phyloP scores from a whole-genome alignment of 345 rosid genomes.

The Durio zibethinus region DNA sequence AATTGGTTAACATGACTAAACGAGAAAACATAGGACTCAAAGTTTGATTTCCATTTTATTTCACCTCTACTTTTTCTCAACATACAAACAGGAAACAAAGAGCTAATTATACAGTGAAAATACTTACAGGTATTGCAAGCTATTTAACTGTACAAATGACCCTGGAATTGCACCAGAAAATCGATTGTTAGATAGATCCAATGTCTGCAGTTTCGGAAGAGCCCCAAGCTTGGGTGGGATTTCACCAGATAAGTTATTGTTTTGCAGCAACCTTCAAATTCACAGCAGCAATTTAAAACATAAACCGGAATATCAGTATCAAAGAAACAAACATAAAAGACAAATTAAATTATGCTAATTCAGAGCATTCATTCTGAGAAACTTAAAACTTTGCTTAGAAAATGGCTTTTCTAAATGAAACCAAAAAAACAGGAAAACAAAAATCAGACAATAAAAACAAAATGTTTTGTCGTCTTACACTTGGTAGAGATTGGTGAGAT shows the following conservation, averaged over 20 bases:
- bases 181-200: slow-evolving; percentile 84
- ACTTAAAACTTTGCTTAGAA: not conserved
- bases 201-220: slow-evolving; percentile 63
- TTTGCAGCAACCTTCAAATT: slow-evolving; percentile 72
- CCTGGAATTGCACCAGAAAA: slow-evolving; percentile 60
- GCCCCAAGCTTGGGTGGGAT: slow-evolving; percentile 67
- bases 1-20: not conserved
- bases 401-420: not conserved
- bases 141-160: slow-evolving; percentile 48
- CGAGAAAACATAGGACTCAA: not conserved
- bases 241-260: slow-evolving; percentile 82
- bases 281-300: slow-evolving; percentile 15
- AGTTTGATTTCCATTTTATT: not conserved
- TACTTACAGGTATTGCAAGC: slow-evolving; percentile 77
- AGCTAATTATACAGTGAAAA: not conserved
- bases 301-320: not conserved
- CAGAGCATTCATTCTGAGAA: not conserved
- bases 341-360: not conserved
- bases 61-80: slow-evolving; percentile 8
- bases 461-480: slow-evolving; percentile 47
- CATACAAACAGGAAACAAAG: slow-evolving; percentile 19
- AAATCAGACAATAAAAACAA: too few relatives aligned
- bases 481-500: slow-evolving; percentile 89
- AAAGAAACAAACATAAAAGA: not conserved
- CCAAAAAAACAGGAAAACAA: not conserved